Evolutionary conservation across 148 eudicot species (phyloP).

Genomic region (Drosera capensis): DNA sequence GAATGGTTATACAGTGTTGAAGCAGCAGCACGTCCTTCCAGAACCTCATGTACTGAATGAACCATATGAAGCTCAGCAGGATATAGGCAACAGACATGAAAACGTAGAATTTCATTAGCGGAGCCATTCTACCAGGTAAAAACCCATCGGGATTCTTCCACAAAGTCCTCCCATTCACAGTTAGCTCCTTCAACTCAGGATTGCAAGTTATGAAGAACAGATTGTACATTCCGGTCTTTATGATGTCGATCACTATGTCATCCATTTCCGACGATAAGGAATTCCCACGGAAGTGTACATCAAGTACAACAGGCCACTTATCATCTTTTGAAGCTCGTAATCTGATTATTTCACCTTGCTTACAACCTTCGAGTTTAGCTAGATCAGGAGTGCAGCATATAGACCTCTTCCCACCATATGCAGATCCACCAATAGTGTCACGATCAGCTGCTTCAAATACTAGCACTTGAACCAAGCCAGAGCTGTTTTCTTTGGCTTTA

Average conservation of each 20-base stretch:
- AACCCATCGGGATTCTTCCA: slow-evolving; percentile 97
- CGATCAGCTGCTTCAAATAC: slow-evolving; percentile 97
- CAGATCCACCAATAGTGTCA: slow-evolving; percentile 91
- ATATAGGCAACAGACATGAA: slow-evolving; percentile 68
- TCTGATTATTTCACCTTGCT: slow-evolving; percentile 78
- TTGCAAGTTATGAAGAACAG: slow-evolving; percentile 90
- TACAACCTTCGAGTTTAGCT: slow-evolving; percentile 94
- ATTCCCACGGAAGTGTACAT: slow-evolving; percentile 60
- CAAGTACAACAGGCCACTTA: slow-evolving; percentile 61
- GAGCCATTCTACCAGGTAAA: slow-evolving; percentile 95
- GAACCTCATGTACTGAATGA: slow-evolving; percentile 59
- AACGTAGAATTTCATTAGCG: slow-evolving; percentile 69
- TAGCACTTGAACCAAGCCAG: slow-evolving; percentile 67
- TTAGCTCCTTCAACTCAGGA: slow-evolving; percentile 59
- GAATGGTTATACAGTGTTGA: slow-evolving; percentile 76
- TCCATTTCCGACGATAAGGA: slow-evolving; percentile 40
- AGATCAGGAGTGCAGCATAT: slow-evolving; percentile 98
- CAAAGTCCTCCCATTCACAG: slow-evolving; percentile 58
- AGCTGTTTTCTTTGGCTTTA: slow-evolving; percentile 38
- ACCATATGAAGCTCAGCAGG: slow-evolving; percentile 57
- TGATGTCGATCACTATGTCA: slow-evolving; percentile 37
- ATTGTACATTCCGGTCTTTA: slow-evolving; percentile 92
- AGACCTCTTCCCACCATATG: slow-evolving; percentile 93
- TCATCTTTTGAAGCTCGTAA: slow-evolving; percentile 48
- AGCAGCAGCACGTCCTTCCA: slow-evolving; percentile 85